phyloP scores from a whole-genome alignment of 1,284 basidiomycete species.

The Ganoderma meredithae region DNA sequence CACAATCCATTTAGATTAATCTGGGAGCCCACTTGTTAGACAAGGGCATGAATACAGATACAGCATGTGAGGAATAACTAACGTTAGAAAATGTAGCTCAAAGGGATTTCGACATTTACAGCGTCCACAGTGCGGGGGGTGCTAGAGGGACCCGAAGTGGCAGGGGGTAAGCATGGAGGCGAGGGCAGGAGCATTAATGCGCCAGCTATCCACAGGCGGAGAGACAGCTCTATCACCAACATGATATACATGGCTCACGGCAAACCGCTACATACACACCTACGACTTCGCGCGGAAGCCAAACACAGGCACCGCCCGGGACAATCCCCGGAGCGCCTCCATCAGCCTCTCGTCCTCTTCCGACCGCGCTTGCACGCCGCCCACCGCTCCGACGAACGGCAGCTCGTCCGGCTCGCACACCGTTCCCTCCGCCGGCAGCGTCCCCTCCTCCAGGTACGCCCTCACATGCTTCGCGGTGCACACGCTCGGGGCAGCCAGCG shows the following conservation, averaged over 20 bases:
- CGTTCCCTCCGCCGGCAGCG: conserved; percentile 48
- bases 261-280: too few species aligned
- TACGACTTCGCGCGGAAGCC: too few species aligned
- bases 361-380: not conserved
- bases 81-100: not conserved
- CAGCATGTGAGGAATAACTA: too few species aligned
- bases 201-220: too few species aligned
- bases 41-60: not conserved
- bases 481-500: conserved; percentile 47
- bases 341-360: conserved; percentile 11
- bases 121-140: not conserved
- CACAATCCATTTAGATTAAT: conserved; percentile 22
- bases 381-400: conserved; percentile 23
- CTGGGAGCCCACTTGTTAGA: not conserved
- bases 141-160: too few species aligned
- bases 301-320: conserved; percentile 13
- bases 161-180: too few species aligned
- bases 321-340: conserved; percentile 10
- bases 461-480: conserved; percentile 51
- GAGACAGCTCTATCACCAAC: too few species aligned
- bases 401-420: conserved; percentile 43
- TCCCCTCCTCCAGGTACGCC: conserved; percentile 50
- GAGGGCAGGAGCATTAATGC: too few species aligned
- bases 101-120: too few species aligned
- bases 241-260: too few species aligned